Base-by-base conservation (phyloP, 805 yeast species). In the Candida palmyrensis region DNA sequence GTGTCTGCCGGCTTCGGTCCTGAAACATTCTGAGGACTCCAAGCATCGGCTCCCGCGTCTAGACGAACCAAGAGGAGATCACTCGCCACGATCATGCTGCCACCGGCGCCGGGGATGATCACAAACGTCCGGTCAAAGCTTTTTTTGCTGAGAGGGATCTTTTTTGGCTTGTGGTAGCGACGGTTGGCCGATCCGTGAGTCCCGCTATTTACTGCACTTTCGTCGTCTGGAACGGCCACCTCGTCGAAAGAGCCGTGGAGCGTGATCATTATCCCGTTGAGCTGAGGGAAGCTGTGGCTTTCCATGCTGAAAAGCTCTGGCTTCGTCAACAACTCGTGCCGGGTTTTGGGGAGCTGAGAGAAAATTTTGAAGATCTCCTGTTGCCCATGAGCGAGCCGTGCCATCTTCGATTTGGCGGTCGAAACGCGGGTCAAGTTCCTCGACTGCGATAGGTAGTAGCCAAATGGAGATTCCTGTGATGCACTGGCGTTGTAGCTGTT, bases 221-320 rank as follows among this genome's bases (percentile, higher is more conserved):
- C 47, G 25, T 52, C 54, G 15, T 69, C 73, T 1, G 89, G 87
- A 14, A 65, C 67, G 0, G 64, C 79, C 15, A 59, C 53, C 57
- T 92, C 97, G 32, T 77, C 78, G 51, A 76, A 90, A 37, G 75
- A 79, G 4, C 98, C 98, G 60, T 92, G 98, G 11, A 90, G 59
- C 0, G 77, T 67, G 28, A 90, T 73, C 48, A 84, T 68, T 47
- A 92, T 77, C 5, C 95, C 96, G 32, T 79, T 74, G 18, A 88
- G 73, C 30, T 74, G 78, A 6, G 85, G 78, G 36, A 68, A 73
- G 17, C 88, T 73, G 66, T 82, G 77, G 2, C 85, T 71, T 51
- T 92, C 96, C 60, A 89, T 73, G 17, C 94, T 73, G 48, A 79
- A 89, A 26, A 71, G 58, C 7, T 71, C 66, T 3, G 96, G 89